Conservation (phyloP, 306 rosid genomes). For the Leucaena leucocephala region DNA sequence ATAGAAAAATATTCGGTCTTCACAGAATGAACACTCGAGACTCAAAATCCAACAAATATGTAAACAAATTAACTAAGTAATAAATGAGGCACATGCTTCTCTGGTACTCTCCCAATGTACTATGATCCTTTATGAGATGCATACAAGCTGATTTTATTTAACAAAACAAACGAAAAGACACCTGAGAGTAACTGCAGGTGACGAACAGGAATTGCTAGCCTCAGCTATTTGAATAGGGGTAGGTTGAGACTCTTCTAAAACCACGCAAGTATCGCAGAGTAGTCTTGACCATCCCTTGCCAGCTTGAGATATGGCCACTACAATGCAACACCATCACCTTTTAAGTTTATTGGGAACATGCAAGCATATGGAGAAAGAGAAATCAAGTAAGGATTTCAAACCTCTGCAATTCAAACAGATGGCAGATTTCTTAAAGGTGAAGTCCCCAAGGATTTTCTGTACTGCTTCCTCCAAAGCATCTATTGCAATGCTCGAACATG, state of each 20-base stretch:
- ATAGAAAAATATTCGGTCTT: not conserved
- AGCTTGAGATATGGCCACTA: conserved; percentile 42
- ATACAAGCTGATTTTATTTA: conserved; percentile 2
- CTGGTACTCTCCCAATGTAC: conserved; percentile 7
- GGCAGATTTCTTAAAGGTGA: conserved; percentile 54
- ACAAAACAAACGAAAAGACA: conserved; percentile 1
- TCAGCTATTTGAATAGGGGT: conserved; percentile 34
- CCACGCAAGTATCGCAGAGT: conserved; percentile 63
- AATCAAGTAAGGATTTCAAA: conserved; percentile 42
- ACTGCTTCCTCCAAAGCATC: conserved; percentile 60
- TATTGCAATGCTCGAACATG: conserved; percentile 50
- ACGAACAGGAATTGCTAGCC: conserved; percentile 28
- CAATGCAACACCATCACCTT: conserved; percentile 28
- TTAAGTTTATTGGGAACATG: conserved; percentile 8
- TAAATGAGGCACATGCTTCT: not conserved
- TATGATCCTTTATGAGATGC: not conserved
- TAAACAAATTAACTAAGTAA: not conserved
- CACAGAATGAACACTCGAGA: conserved; percentile 2
- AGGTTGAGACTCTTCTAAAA: conserved; percentile 44
- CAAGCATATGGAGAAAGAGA: not conserved
- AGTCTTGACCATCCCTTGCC: conserved; percentile 49
- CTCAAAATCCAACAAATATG: conserved; percentile 5
- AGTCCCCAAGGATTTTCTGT: conserved; percentile 57
- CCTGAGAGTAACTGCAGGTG: conserved; percentile 36
- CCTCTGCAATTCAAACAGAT: conserved; percentile 81